These are phyloP conservation scores for Anthostomella pinea DNA, from an alignment of 2,329 filamentous ascomycete species.

Conservation along the genomic window DNA sequence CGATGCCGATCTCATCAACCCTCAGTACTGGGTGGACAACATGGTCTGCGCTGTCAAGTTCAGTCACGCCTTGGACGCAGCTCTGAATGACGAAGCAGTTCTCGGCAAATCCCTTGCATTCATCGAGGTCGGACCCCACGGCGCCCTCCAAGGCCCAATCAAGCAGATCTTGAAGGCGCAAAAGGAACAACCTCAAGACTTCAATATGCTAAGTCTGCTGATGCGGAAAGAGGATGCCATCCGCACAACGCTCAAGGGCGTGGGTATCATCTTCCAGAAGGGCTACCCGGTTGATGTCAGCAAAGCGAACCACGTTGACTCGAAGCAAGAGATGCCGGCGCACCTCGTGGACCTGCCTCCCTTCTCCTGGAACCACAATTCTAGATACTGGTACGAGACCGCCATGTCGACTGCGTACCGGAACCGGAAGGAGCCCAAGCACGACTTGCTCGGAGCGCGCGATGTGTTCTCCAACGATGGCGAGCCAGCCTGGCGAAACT, in stretches of 20 bases:
- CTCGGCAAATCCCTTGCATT: conserved; percentile 20
- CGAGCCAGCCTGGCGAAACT: conserved; percentile 35
- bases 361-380: conserved; percentile 46
- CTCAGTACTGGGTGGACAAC: conserved; percentile 31
- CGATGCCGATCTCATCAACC: conserved; percentile 19
- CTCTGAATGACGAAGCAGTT: conserved; percentile 12
- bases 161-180: conserved; percentile 33
- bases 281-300: conserved; percentile 30
- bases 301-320: conserved; percentile 31
- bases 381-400: conserved; percentile 38
- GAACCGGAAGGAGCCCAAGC: conserved; percentile 32
- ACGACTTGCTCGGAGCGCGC: conserved; percentile 38
- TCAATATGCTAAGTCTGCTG: conserved; percentile 25
- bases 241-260: conserved; percentile 27
- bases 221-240: conserved; percentile 31
- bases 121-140: conserved; percentile 36
- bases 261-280: conserved; percentile 27
- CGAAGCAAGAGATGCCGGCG: conserved; percentile 29
- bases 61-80: conserved; percentile 28
- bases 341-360: conserved; percentile 36
- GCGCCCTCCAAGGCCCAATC: conserved; percentile 34
- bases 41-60: conserved; percentile 38
- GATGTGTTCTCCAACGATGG: conserved; percentile 28
- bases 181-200: conserved; percentile 21
- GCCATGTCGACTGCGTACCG: conserved; percentile 34